Conservation (phyloP, 2,329 filamentous ascomycete species). For the Epichloe amarillans region DNA sequence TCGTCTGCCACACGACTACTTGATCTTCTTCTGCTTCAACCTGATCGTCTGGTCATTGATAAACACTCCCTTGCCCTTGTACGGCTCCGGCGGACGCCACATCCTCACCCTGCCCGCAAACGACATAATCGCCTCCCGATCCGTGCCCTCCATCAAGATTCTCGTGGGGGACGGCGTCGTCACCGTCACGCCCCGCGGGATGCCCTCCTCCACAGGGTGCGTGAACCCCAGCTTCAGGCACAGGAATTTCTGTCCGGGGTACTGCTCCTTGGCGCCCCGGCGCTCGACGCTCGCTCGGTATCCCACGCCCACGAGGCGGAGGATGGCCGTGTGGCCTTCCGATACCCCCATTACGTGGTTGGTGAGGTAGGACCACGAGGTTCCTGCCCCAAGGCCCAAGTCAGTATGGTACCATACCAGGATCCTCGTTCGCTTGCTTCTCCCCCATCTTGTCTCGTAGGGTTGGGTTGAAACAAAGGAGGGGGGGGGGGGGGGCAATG, state of each 20-base stretch:
- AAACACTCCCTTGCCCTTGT: constrained; percentile 99
- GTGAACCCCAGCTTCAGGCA: constrained; percentile 93
- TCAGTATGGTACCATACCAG: neutral
- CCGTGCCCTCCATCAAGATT: constrained; percentile 75
- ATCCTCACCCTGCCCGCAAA: constrained; percentile 80
- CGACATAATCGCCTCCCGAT: constrained; percentile 77
- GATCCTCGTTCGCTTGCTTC: no score
- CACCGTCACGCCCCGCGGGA: constrained; percentile 72
- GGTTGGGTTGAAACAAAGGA: neutral
- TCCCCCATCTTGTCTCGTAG: neutral
- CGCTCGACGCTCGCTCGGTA: constrained; percentile 83
- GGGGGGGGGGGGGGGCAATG: no score
- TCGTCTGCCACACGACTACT: constrained; percentile 35
- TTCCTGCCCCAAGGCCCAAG: constrained; percentile 42
- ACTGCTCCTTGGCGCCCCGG: constrained; percentile 59
- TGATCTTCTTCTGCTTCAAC: constrained; percentile 96
- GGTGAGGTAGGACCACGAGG: constrained; percentile 75
- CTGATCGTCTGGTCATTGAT: constrained; percentile 96
- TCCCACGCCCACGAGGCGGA: constrained; percentile 87
- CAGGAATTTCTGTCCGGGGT: constrained; percentile 75
- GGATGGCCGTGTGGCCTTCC: constrained; percentile 87
- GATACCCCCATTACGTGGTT: constrained; percentile 89
- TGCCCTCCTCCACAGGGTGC: constrained; percentile 80
- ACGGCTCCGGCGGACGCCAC: constrained; percentile 90
- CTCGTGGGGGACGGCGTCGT: constrained; percentile 84